Conservation (phyloP, 139 green algal genomes). For the Picochlorum sp. region DNA sequence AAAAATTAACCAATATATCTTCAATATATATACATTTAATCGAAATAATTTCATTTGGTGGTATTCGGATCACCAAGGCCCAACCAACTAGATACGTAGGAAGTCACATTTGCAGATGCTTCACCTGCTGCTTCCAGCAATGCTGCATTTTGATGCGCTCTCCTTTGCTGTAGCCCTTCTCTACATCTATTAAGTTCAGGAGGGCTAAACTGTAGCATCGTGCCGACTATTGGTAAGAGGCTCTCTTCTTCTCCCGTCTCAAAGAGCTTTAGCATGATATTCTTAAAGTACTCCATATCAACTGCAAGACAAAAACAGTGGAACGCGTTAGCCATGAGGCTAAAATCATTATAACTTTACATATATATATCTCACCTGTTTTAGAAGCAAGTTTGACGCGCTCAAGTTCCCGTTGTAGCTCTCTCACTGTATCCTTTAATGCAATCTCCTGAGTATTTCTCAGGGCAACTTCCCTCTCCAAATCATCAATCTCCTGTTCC, state of each 20-base stretch:
- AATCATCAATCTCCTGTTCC: constrained; percentile 27
- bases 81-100: neutral
- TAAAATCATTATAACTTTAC: neutral
- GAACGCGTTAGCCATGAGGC: too few relatives aligned
- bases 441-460: constrained; percentile 31
- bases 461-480: constrained; percentile 32
- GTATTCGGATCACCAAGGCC: neutral
- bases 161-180: constrained; percentile 5
- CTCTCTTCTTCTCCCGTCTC: constrained; percentile 37
- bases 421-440: constrained; percentile 40
- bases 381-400: constrained; percentile 24
- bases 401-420: constrained; percentile 26
- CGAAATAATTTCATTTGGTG: neutral
- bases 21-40: neutral
- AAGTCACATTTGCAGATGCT: constrained; percentile 2
- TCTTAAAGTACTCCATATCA: constrained; percentile 52
- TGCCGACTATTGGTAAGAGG: constrained; percentile 36
- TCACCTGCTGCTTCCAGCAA: neutral
- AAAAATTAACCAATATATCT: neutral
- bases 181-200: constrained; percentile 28
- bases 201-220: constrained; percentile 40
- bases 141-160: neutral
- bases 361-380: too few relatives aligned
- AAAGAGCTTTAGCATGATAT: constrained; percentile 42
- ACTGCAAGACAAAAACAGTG: too few relatives aligned